Evolutionary conservation across 2,329 filamentous ascomycete species (phyloP).

Genomic region (Colletotrichum simmondsii): DNA sequence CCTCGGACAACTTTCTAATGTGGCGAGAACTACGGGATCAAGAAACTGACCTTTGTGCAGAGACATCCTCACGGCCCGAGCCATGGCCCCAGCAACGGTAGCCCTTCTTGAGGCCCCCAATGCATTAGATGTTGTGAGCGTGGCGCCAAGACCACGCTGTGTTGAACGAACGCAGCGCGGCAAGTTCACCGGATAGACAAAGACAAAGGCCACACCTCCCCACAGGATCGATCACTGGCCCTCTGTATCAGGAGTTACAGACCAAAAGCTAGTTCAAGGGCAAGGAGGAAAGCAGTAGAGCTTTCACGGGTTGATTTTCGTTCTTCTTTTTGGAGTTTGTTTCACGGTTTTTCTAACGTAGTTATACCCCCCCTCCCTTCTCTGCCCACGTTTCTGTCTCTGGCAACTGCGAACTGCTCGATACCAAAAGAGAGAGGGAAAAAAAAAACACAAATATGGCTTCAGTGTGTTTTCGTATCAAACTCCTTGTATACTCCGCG

Average conservation of each 20-base stretch:
- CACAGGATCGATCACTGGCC: background rate
- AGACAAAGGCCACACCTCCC: background rate
- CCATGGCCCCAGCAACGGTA: constrained; percentile 16
- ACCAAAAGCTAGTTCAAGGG: background rate
- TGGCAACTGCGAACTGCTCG: background rate
- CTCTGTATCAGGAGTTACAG: background rate
- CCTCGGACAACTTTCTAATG: too few species aligned
- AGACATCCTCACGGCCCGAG: constrained; percentile 16
- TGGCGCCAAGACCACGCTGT: too few species aligned
- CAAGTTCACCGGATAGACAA: too few species aligned
- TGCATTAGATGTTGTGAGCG: background rate
- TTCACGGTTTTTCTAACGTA: background rate
- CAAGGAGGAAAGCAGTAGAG: background rate
- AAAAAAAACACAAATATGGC: too few species aligned
- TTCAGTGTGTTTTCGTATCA: background rate
- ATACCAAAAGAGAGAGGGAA: background rate
- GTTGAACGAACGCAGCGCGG: background rate
- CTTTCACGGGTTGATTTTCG: background rate
- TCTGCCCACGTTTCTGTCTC: background rate
- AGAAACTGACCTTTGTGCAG: constrained; percentile 4
- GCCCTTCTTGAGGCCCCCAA: background rate
- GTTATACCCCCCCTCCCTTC: background rate
- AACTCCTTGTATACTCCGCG: background rate
- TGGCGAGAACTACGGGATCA: too few species aligned
- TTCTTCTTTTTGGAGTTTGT: background rate